phyloP scores from a whole-genome alignment of 2,329 filamentous ascomycete species.

The Cladophialophora bantiana region DNA sequence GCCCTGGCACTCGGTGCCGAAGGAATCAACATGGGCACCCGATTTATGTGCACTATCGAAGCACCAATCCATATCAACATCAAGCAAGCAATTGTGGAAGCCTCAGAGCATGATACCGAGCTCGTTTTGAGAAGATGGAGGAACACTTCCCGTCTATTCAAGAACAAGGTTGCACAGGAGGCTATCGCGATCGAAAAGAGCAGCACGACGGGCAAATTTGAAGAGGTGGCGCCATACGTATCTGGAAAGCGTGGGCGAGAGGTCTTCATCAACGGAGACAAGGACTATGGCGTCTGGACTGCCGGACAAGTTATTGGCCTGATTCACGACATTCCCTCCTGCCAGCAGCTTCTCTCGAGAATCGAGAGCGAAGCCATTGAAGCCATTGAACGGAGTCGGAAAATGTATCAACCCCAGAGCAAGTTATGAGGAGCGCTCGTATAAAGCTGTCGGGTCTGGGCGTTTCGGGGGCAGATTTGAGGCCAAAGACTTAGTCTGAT shows the following conservation, averaged over 20 bases:
- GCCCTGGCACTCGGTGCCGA: constrained; percentile 88
- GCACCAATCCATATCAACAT: constrained; percentile 91
- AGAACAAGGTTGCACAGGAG: constrained; percentile 84
- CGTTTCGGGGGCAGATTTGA: constrained; percentile 7
- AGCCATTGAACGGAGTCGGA: constrained; percentile 64
- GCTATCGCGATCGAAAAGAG: constrained; percentile 83
- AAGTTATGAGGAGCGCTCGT: constrained; percentile 25
- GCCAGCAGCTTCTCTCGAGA: constrained; percentile 70
- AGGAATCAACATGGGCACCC: constrained; percentile 97
- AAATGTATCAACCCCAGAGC: constrained; percentile 36
- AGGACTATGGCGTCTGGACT: constrained; percentile 94
- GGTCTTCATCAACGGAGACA: constrained; percentile 91
- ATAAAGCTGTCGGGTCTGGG: neutral
- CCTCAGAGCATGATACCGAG: constrained; percentile 88
- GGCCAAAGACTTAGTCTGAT: constrained; percentile 9
- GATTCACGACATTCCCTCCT: constrained; percentile 71
- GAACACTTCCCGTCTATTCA: constrained; percentile 88
- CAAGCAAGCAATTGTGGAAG: constrained; percentile 88
- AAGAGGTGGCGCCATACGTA: constrained; percentile 84
- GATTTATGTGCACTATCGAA: constrained; percentile 96
- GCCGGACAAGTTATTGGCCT: constrained; percentile 93
- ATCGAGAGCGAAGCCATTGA: constrained; percentile 80
- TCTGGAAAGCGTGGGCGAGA: constrained; percentile 89
- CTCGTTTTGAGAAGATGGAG: constrained; percentile 88
- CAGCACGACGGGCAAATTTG: constrained; percentile 84